phyloP scores from a whole-genome alignment of 495 filamentous ascomycete genomes.

The Daldinia bambusicola region DNA sequence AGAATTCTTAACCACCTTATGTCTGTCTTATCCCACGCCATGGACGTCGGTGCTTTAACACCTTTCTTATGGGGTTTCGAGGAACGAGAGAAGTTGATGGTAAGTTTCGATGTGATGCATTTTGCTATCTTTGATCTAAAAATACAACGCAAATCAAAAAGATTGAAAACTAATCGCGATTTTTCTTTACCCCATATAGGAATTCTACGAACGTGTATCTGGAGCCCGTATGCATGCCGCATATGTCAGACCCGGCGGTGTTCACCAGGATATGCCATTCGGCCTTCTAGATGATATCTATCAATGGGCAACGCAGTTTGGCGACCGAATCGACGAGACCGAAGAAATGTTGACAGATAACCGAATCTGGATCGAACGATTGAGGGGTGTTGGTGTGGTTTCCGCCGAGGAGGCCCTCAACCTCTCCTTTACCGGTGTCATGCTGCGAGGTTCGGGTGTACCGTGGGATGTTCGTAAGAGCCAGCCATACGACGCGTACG shows the following conservation, averaged over 20 bases:
- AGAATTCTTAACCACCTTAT: slow-evolving; percentile 97
- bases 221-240: slow-evolving; percentile 98
- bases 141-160: slow-evolving; percentile 18
- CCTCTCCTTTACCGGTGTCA: slow-evolving; percentile 95
- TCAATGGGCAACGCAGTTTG: slow-evolving; percentile 99
- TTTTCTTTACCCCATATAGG: slow-evolving; percentile 63
- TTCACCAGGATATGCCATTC: slow-evolving; percentile 92
- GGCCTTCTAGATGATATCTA: slow-evolving; percentile 99
- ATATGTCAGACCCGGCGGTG: slow-evolving; percentile 97
- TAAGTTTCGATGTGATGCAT: slow-evolving; percentile 53
- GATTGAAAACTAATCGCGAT: slow-evolving; percentile 40
- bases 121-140: slow-evolving; percentile 12
- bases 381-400: slow-evolving; percentile 91
- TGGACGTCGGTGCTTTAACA: slow-evolving; percentile 98
- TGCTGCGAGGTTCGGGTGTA: slow-evolving; percentile 97
- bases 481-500: slow-evolving; percentile 96
- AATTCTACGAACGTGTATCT: slow-evolving; percentile 99
- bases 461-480: slow-evolving; percentile 98
- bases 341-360: slow-evolving; percentile 99
- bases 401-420: slow-evolving; percentile 92
- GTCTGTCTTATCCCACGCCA: slow-evolving; percentile 96
- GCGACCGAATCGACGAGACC: slow-evolving; percentile 98
- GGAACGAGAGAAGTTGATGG: slow-evolving; percentile 99
- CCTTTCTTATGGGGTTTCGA: slow-evolving; percentile 99
- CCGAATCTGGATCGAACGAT: slow-evolving; percentile 96